A percentile compares a stretch with the other conserved stretches of the same genome.
phyloP scores from a whole-genome alignment of 768 basidiomycete species.

The Boletus insuetus region DNA sequence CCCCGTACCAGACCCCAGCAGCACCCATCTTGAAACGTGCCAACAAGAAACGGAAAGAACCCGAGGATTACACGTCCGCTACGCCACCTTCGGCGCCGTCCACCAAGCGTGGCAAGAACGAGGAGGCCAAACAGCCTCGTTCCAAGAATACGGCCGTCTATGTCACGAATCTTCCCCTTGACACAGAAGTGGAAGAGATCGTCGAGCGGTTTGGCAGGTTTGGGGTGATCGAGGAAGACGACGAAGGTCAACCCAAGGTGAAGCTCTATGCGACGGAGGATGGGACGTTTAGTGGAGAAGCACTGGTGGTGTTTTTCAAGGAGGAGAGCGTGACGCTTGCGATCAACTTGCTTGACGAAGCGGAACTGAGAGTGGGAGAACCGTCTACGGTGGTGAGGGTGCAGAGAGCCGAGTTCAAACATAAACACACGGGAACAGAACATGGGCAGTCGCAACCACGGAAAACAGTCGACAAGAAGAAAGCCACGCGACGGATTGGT shows the following conservation, averaged over 20 bases:
- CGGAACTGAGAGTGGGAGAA: conserved; percentile 83
- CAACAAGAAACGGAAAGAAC: conserved; percentile 78
- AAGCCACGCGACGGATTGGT: conserved; percentile 66
- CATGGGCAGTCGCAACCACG: conserved; percentile 47
- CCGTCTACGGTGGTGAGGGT: conserved; percentile 71
- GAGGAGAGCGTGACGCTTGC: conserved; percentile 92
- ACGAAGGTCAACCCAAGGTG: conserved; percentile 87
- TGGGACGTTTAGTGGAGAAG: conserved; percentile 90
- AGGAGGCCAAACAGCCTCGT: conserved; percentile 48
- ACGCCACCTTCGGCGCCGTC: conserved; percentile 50
- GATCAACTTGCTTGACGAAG: conserved; percentile 83
- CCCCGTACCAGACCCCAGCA: conserved; percentile 65
- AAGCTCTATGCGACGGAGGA: conserved; percentile 92
- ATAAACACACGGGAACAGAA: conserved; percentile 53
- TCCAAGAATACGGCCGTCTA: conserved; percentile 95
- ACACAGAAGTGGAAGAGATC: conserved; percentile 73
- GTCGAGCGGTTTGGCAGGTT: conserved; percentile 86
- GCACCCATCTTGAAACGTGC: conserved; percentile 79
- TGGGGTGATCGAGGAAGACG: conserved; percentile 91
- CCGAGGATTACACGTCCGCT: conserved; percentile 66
- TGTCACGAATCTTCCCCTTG: conserved; percentile 77
- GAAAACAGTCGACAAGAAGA: conserved; percentile 76
- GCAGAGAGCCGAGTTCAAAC: conserved; percentile 71
- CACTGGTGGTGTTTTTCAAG: conserved; percentile 95
- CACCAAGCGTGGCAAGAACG: conserved; percentile 67